Percentiles rank a stretch among this genome's conserved stretches.
Conservation (phyloP, 176 grass and related monocot genomes). For the Lolium rigidum region DNA sequence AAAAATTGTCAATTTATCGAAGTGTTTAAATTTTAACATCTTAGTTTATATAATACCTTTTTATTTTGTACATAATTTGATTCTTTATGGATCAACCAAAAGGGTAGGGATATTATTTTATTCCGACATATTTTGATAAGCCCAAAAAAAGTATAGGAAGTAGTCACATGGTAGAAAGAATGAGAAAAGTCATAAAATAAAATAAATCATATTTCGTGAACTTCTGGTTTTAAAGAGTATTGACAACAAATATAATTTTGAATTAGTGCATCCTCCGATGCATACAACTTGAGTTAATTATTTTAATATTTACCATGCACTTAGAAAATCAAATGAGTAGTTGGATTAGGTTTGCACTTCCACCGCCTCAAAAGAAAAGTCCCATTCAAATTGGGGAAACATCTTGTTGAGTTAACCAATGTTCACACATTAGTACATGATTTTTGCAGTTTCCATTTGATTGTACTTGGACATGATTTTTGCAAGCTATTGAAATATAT, state of each 20-base stretch:
- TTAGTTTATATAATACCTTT: no score
- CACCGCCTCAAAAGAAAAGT: neutral
- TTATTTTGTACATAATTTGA: no score
- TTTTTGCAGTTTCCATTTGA: neutral
- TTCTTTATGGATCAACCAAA: neutral
- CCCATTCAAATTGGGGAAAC: neutral
- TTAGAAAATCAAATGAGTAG: neutral
- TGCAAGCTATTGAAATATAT: no score
- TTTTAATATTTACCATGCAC: neutral
- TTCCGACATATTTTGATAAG: neutral
- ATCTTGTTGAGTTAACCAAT: neutral
- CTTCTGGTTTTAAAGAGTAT: neutral
- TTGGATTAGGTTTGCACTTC: neutral
- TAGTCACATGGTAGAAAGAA: neutral
- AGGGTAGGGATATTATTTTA: neutral
- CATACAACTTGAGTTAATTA: neutral
- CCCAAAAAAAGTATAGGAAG: neutral
- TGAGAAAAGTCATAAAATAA: neutral
- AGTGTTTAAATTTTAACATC: neutral
- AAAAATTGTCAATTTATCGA: neutral
- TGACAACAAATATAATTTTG: neutral
- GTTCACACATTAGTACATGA: neutral
- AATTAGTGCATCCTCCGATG: neutral
- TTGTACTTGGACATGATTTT: neutral
- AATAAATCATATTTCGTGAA: neutral